Evolutionary conservation across 257 asterid genomes (phyloP).

Genomic region (Capsicum pubescens): DNA sequence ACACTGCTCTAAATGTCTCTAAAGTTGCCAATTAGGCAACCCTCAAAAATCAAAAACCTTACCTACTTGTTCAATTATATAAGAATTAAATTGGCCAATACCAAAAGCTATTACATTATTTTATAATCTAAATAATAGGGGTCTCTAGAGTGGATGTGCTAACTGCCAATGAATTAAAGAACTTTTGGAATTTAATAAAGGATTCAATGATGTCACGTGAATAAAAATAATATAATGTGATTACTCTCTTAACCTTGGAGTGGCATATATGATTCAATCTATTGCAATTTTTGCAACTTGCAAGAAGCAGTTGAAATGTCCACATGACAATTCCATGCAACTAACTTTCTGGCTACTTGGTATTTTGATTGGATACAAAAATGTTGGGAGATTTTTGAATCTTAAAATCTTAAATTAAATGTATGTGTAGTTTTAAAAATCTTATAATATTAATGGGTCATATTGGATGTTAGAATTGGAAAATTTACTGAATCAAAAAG

Average conservation of each 20-base stretch:
- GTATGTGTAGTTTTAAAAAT: no score
- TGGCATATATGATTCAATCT: neutral
- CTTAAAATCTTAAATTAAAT: no score
- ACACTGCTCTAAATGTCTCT: neutral
- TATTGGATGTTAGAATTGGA: no score
- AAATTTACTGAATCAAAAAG: no score
- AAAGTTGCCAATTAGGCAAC: conserved; percentile 14
- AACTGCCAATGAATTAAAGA: neutral
- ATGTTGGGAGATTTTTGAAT: no score
- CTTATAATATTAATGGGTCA: no score
- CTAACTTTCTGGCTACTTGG: neutral
- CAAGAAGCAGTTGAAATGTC: conserved; percentile 22
- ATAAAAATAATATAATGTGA: neutral
- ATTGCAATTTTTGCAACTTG: neutral
- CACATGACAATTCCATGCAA: neutral
- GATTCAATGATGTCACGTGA: conserved; percentile 16
- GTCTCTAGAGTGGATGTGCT: neutral
- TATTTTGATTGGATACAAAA: no score
- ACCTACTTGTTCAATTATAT: neutral
- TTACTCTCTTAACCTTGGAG: neutral
- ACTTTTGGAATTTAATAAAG: conserved; percentile 19
- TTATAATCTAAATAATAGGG: neutral
- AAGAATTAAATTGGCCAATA: conserved; percentile 11
- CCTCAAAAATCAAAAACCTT: neutral
- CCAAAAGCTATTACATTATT: neutral